Conservation (phyloP, 2,329 filamentous ascomycete genomes). For the Ophiostoma sp. region DNA sequence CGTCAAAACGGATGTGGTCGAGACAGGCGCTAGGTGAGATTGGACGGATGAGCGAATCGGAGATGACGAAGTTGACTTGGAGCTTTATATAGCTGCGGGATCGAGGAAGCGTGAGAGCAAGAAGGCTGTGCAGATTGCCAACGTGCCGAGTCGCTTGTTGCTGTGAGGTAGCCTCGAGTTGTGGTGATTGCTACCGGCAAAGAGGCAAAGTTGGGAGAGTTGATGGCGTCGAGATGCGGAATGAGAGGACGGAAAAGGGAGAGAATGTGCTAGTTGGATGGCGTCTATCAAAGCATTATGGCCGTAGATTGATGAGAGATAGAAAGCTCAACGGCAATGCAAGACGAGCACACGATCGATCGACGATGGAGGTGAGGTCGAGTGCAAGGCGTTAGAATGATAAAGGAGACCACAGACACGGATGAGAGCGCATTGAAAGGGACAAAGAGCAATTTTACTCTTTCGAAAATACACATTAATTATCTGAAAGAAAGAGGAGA, state of each 20-base stretch:
- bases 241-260: neutral
- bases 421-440: conserved; percentile 1
- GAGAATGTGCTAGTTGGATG: neutral
- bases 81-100: neutral
- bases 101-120: neutral
- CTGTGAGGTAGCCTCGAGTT: neutral
- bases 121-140: conserved; percentile 3
- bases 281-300: neutral
- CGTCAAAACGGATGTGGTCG: neutral
- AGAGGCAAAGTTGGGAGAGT: neutral
- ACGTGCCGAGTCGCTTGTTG: neutral
- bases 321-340: neutral
- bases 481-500: neutral
- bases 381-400: neutral
- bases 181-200: neutral
- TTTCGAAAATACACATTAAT: conserved; percentile 1
- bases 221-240: neutral
- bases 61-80: neutral
- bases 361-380: neutral
- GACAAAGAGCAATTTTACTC: conserved; percentile 14
- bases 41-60: conserved; percentile 1
- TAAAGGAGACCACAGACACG: neutral
- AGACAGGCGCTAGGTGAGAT: conserved; percentile 13
- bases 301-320: neutral
- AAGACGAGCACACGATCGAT: neutral